phyloP scores from a whole-genome alignment of 345 rosid genomes.

The Conringia planisiliqua region DNA sequence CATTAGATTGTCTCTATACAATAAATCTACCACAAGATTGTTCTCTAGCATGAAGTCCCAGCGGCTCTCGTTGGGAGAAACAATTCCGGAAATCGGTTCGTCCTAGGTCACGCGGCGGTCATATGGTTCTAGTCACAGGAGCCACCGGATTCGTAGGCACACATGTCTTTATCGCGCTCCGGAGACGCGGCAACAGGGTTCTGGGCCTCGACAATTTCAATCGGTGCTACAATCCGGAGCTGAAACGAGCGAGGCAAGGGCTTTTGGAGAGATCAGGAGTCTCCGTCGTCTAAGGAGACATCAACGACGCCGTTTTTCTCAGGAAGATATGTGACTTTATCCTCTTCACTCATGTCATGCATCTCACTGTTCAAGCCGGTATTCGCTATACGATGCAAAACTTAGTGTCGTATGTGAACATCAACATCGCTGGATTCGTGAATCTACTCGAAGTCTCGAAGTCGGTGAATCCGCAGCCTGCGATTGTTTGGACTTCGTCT shows the following conservation, averaged over 20 bases:
- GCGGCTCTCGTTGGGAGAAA: constrained; percentile 51
- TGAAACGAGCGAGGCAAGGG: constrained; percentile 54
- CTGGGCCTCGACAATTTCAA: constrained; percentile 76
- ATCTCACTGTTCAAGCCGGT: constrained; percentile 65
- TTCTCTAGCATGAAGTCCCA: too few relatives aligned
- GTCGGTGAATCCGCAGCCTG: constrained; percentile 55
- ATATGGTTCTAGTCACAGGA: constrained; percentile 65
- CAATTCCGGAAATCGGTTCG: constrained; percentile 49
- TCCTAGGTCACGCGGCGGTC: constrained; percentile 37
- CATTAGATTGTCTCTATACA: too few relatives aligned
- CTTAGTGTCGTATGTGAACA: constrained; percentile 56
- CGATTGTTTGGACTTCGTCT: constrained; percentile 71
- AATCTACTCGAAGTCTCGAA: constrained; percentile 56
- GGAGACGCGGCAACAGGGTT: constrained; percentile 72
- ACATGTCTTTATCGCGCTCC: constrained; percentile 52
- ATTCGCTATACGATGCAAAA: constrained; percentile 68
- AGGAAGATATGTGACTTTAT: constrained; percentile 53
- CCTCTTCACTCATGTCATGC: constrained; percentile 58
- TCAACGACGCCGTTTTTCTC: constrained; percentile 48
- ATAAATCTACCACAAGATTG: too few relatives aligned
- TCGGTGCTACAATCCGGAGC: constrained; percentile 50
- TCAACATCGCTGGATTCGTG: constrained; percentile 65
- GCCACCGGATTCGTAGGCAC: constrained; percentile 83
- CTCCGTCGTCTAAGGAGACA: constrained; percentile 57
- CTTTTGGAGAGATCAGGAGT: constrained; percentile 51